Percentiles rank a stretch among this genome's conserved stretches.
Conservation (phyloP, 495 filamentous ascomycete genomes). For the Podospora appendiculata region DNA sequence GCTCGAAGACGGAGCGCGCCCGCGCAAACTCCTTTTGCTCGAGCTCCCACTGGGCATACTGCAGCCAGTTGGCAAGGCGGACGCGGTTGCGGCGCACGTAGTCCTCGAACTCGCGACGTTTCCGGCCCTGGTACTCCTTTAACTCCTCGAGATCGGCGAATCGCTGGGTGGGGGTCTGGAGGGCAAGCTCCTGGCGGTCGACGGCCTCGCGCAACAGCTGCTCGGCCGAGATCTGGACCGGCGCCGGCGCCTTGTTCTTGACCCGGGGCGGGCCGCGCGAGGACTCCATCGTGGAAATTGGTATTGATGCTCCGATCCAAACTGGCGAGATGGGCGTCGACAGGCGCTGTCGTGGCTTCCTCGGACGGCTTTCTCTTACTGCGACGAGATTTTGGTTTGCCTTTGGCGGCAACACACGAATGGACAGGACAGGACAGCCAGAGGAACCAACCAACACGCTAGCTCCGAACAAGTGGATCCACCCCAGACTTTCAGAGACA, state of each 20-base stretch:
- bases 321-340: not conserved
- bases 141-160: constrained; percentile 97
- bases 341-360: not conserved
- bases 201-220: constrained; percentile 97
- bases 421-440: too few species aligned
- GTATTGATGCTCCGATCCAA: not conserved
- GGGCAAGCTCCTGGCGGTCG: constrained; percentile 83
- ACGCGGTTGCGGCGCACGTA: constrained; percentile 93
- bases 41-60: constrained; percentile 94
- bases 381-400: not conserved
- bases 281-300: constrained; percentile 63
- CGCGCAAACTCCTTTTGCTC: constrained; percentile 98
- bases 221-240: constrained; percentile 87
- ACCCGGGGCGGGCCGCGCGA: constrained; percentile 92
- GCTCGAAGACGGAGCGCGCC: constrained; percentile 92
- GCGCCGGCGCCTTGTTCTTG: constrained; percentile 91
- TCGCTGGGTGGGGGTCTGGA: constrained; percentile 87
- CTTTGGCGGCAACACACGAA: not conserved
- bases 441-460: too few species aligned
- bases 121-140: constrained; percentile 93
- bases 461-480: too few species aligned
- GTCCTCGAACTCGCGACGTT: constrained; percentile 94
- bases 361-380: not conserved
- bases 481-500: too few species aligned
- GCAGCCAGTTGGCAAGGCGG: constrained; percentile 98